Evolutionary conservation across 1,284 basidiomycete genomes (phyloP), one percentile per base, ranked within the genome.

Genomic region (Ceratobasidium sp.): DNA sequence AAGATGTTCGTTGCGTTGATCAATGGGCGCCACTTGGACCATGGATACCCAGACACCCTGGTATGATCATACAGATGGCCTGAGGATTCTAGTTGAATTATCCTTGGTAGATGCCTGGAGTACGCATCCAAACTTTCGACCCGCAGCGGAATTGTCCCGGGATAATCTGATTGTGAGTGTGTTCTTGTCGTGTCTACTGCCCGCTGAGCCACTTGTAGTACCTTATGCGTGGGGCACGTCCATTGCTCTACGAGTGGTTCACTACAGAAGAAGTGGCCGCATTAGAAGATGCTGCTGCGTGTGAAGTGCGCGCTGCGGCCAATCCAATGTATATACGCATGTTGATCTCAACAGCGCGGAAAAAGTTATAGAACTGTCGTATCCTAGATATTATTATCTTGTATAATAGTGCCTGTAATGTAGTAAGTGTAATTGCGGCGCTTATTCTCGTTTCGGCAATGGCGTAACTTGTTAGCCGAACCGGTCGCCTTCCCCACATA

Each of bases 321-420:
- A 52, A 64, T 8, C 60, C 47, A 42, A 64, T 64, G 47, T 52
- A 38, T 35, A 52, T 64, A 50, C 60, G 60, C 17, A 47, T 64
- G 20, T 47, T 52, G 42, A 22, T 52, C 40, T 38, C 60, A 40
- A 50, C 60, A 25, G 60, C 47, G 13, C 45, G 49, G 13, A 64
- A 42, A 47, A 64, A 64, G 42, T 29, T 31, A 43, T 27, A 6
- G 1, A 64, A 40, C 20, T 17, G 60, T 29, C 35, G n/a, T n/a
- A n/a, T n/a, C 38, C 8, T 10, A 17, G 8, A 40, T 17, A 40
- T 40, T 17, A 40, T 17, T 17, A 40, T 40, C 38, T 8, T 40
- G 38, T 10, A 40, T 40, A 17, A 8, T 40, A 40, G 10, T 10
- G 38, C 8, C 38, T 10, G 38, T 17, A 8, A 40, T 17, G 17